Conservation (phyloP, 2,329 filamentous ascomycete genomes). For the Xylaria sp. region DNA sequence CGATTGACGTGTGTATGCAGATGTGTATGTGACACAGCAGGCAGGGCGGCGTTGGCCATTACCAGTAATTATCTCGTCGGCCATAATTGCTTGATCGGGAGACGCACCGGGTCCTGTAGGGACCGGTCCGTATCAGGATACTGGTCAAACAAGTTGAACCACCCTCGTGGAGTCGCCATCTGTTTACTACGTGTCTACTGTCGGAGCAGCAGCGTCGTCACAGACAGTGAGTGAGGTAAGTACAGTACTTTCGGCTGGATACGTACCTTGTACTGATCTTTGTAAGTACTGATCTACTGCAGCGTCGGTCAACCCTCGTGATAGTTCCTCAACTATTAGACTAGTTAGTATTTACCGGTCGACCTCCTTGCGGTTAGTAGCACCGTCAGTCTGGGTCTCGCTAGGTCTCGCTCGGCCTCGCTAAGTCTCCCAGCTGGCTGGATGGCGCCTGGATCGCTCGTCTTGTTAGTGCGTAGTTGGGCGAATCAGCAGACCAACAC, state of each 20-base stretch:
- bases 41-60: slow-evolving; percentile 13
- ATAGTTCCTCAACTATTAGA: not conserved
- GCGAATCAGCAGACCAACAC: slow-evolving; percentile 17
- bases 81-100: slow-evolving; percentile 27
- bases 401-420: slow-evolving; percentile 14
- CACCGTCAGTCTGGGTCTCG: slow-evolving; percentile 23
- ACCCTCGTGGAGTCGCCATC: not conserved
- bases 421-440: slow-evolving; percentile 28
- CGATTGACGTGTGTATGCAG: slow-evolving; percentile 8
- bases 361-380: slow-evolving; percentile 19
- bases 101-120: slow-evolving; percentile 17
- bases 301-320: no score
- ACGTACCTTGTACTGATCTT: no score
- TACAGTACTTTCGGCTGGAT: no score
- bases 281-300: no score
- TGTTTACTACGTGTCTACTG: no score
- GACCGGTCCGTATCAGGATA: slow-evolving; percentile 7
- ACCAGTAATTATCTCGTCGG: slow-evolving; percentile 21
- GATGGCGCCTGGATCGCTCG: no score
- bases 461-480: no score
- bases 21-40: slow-evolving; percentile 12
- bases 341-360: not conserved
- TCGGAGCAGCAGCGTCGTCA: no score
- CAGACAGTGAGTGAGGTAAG: no score
- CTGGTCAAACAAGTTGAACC: not conserved